phyloP scores from a whole-genome alignment of 345 rosid genomes.

The Populus nigra region DNA sequence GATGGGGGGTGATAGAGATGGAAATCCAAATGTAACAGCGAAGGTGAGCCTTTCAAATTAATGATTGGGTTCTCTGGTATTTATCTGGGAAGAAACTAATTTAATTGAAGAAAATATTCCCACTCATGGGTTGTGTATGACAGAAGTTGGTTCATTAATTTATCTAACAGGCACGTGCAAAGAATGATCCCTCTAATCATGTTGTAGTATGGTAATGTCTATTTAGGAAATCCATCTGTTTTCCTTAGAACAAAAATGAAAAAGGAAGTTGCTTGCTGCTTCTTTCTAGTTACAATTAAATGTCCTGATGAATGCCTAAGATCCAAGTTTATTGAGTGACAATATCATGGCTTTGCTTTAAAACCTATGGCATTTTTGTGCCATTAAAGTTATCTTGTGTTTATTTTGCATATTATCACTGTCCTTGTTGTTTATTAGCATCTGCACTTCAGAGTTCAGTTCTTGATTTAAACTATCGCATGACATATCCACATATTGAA shows the following conservation, averaged over 20 bases:
- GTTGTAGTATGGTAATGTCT: neutral
- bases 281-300: neutral
- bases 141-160: neutral
- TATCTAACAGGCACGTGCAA: neutral
- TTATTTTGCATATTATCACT: neutral
- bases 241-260: neutral
- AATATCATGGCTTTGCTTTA: neutral
- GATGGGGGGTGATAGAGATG: conserved; percentile 99
- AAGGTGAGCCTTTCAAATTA: conserved; percentile 47
- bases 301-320: neutral
- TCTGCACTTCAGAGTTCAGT: neutral
- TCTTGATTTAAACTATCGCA: neutral
- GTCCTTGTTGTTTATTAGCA: neutral
- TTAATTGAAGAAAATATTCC: neutral
- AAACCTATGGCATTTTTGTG: neutral
- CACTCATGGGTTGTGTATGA: neutral
- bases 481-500: neutral
- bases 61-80: neutral
- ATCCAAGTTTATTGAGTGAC: neutral
- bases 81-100: neutral
- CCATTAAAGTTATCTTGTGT: too few species aligned
- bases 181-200: neutral
- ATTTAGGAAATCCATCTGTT: neutral
- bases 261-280: neutral
- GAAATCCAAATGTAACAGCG: conserved; percentile 90